A percentile compares a stretch with the other conserved stretches of the same genome.
These are phyloP conservation scores for Conticribra weissflogii DNA, from an alignment of 108 stramenopile genomes.

Conservation along the genomic window DNA sequence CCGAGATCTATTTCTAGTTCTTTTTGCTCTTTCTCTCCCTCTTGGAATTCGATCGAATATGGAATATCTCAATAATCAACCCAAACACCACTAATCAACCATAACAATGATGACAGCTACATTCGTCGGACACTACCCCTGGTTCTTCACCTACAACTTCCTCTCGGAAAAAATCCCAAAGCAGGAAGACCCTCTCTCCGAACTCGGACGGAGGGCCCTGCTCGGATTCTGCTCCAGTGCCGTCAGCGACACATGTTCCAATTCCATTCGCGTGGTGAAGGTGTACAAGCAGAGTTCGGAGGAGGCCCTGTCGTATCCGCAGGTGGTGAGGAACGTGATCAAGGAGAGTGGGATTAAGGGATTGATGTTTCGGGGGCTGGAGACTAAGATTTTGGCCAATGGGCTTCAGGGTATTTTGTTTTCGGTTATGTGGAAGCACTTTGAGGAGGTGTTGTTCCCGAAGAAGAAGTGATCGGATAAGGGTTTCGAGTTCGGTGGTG, in stretches of 20 bases:
- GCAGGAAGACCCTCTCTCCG: conserved; percentile 79
- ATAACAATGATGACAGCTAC: too few species aligned
- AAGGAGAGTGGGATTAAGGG: conserved; percentile 88
- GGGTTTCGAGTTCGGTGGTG: too few species aligned
- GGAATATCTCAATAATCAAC: too few species aligned
- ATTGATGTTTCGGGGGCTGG: conserved; percentile 96
- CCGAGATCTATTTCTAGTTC: too few species aligned
- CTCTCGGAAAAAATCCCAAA: conserved; percentile 93
- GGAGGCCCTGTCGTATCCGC: conserved; percentile 86
- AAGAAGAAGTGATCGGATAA: too few species aligned
- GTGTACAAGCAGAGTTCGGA: conserved; percentile 96
- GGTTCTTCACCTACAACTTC: conserved; percentile 96
- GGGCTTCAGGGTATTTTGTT: conserved; percentile 98
- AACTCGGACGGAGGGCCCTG: conserved; percentile 92
- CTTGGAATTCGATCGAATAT: too few species aligned
- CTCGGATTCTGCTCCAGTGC: conserved; percentile 94
- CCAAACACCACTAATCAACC: too few species aligned
- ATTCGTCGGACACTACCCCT: conserved; percentile 98
- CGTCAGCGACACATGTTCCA: conserved; percentile 94
- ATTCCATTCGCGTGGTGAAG: conserved; percentile 98
- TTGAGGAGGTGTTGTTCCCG: conserved; percentile 88
- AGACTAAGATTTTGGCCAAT: conserved; percentile 98
- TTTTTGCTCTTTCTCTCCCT: too few species aligned
- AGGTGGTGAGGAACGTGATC: conserved; percentile 90
- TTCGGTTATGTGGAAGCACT: conserved; percentile 97